Evolutionary conservation across 73 alveolate genomes (phyloP), one percentile per base, ranked within the genome.

Genomic region (Paramecium sexaurelia): DNA sequence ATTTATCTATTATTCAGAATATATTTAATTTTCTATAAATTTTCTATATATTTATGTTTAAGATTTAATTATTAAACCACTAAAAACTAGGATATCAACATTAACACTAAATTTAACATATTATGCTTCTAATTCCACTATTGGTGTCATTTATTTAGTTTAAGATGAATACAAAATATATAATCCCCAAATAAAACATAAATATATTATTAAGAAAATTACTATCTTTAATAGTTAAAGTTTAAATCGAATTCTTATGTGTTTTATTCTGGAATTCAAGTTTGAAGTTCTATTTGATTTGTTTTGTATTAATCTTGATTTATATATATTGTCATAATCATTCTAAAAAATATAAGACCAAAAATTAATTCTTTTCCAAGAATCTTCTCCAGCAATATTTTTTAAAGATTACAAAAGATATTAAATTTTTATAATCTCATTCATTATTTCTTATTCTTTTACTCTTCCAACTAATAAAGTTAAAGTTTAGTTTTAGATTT

Each of bases 291-390:
- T 7, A 29, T 26, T 32, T 8, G 39, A 32, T 61, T 61, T 61
- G 26, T 11, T 13, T 32, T 29, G 26, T 6, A 29, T 32, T 8
- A 61, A 7, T 61, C 10, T 61, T 0, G 39, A 7, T 61, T 61
- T 61, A 26, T 29, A 61, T 10, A 32, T 32, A 27, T 61, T 26
- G 7, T 61, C 83, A 61, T 61, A 61, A 32, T 61, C 83, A 61
- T 61, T 61, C 11, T 61, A 61, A 11, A 61, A 61, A 11, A 32
- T 8, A 24, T 61, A 61, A 6, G 83, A 61, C 83, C 83, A 61
- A 61, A 61, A 61, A 61, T 61, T 61, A 10, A 61, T 61, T 61
- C 83, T 61, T 61, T 61, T 61, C 83, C 83, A 61, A 3, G 83
- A 29, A 8, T 61, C 83, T 61, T 26, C 83, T 1, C 83, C 83